These are phyloP conservation scores for Ophiostoma piceae DNA, from an alignment of 2,329 filamentous ascomycete species.

Conservation along the genomic window DNA sequence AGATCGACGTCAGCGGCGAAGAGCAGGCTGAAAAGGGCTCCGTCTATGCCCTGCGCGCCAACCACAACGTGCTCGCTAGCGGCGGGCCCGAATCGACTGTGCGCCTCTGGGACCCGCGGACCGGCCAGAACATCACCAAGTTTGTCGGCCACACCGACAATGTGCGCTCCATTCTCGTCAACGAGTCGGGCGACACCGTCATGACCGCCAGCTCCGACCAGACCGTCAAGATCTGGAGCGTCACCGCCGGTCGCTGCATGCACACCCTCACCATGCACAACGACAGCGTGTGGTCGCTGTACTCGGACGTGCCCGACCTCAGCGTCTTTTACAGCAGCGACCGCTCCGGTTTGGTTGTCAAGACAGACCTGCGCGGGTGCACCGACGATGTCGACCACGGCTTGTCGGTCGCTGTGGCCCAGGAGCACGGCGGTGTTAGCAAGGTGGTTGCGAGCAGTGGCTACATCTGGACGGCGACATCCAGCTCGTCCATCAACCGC, in stretches of 20 bases:
- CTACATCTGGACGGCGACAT: constrained; percentile 84
- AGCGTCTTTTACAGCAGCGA: constrained; percentile 93
- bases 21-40: constrained; percentile 87
- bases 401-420: constrained; percentile 80
- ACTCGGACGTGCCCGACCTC: constrained; percentile 78
- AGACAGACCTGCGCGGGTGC: constrained; percentile 79
- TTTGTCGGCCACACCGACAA: constrained; percentile 96
- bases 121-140: constrained; percentile 78
- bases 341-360: constrained; percentile 86
- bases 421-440: constrained; percentile 80
- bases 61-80: constrained; percentile 76
- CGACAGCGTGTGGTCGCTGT: constrained; percentile 94
- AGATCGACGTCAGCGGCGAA: constrained; percentile 79
- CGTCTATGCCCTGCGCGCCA: constrained; percentile 82
- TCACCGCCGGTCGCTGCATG: constrained; percentile 92
- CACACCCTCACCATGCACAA: constrained; percentile 99
- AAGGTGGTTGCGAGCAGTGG: constrained; percentile 64
- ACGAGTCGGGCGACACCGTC: constrained; percentile 80
- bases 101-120: constrained; percentile 82
- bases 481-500: constrained; percentile 84
- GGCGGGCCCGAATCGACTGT: constrained; percentile 93
- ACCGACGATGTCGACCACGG: constrained; percentile 70
- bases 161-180: constrained; percentile 84
- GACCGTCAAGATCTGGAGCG: constrained; percentile 96
- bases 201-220: constrained; percentile 94